phyloP scores from a whole-genome alignment of 768 basidiomycete species.

The Russula foetens region DNA sequence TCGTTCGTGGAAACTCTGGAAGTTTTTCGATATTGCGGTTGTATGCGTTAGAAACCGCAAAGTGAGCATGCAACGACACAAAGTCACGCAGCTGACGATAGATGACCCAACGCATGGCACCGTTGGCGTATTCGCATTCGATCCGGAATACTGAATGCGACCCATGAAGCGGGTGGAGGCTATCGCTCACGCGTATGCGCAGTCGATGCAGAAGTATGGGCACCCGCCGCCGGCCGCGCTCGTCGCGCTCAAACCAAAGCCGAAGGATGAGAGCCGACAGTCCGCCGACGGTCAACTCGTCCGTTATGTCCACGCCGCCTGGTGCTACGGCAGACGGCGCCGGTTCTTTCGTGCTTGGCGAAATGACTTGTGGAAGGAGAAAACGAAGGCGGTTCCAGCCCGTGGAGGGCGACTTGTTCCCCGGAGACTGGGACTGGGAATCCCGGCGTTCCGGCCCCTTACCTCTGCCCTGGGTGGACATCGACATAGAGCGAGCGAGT shows the following conservation, averaged over 20 bases:
- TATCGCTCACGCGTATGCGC: conserved; percentile 80
- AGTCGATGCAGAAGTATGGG: conserved; percentile 72
- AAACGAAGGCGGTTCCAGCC: conserved; percentile 63
- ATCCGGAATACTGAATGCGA: conserved; percentile 80
- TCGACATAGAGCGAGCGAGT: background rate
- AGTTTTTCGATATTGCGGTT: conserved; percentile 64
- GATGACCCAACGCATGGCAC: conserved; percentile 88
- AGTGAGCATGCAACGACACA: conserved; percentile 81
- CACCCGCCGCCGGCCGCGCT: conserved; percentile 74
- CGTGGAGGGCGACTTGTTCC: conserved; percentile 25
- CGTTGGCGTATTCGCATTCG: conserved; percentile 95
- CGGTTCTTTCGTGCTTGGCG: conserved; percentile 25
- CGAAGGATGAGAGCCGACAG: conserved; percentile 71
- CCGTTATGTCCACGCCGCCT: conserved; percentile 61
- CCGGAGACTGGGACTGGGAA: conserved; percentile 16
- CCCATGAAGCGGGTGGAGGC: conserved; percentile 69
- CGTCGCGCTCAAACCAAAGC: conserved; percentile 83
- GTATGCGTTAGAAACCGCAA: conserved; percentile 76
- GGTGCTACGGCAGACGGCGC: conserved; percentile 41
- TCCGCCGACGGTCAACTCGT: conserved; percentile 75
- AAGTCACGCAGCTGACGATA: conserved; percentile 93
- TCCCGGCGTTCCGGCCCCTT: conserved; percentile 8
- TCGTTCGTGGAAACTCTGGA: conserved; percentile 87
- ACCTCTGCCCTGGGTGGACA: conserved; percentile 3
- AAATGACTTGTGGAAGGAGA: conserved; percentile 49